A percentile compares a stretch with the other conserved stretches of the same genome.
phyloP scores from a whole-genome alignment of 192 early-diverging fungal species.

The Phlyctochytrium arcticum region DNA sequence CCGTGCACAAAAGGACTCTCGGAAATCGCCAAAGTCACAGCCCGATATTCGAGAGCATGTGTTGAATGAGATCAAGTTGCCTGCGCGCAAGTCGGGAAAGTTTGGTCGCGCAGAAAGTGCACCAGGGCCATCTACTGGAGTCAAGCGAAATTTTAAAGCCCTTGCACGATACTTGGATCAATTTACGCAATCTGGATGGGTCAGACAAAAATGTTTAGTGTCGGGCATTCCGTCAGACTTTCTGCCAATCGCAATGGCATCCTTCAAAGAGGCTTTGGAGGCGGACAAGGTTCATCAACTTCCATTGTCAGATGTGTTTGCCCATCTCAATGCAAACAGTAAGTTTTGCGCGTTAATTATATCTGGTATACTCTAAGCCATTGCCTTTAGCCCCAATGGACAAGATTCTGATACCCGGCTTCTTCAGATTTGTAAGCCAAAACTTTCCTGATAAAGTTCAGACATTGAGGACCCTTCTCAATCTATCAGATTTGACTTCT shows the following conservation, averaged over 20 bases:
- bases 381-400: slow-evolving; percentile 22
- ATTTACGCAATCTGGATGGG: background rate
- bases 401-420: slow-evolving; percentile 27
- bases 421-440: slow-evolving; percentile 27
- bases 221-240: slow-evolving; percentile 4
- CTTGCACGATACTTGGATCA: slow-evolving; percentile 1
- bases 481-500: slow-evolving; percentile 68
- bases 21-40: too few species aligned
- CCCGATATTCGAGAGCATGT: too few species aligned
- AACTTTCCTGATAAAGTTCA: background rate
- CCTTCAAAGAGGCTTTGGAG: background rate
- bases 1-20: too few species aligned
- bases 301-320: background rate
- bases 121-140: too few species aligned
- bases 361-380: background rate
- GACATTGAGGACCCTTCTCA: slow-evolving; percentile 18
- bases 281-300: background rate
- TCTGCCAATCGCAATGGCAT: background rate
- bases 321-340: slow-evolving; percentile 14
- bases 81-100: too few species aligned
- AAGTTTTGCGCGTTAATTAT: background rate
- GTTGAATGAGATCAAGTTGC: too few species aligned
- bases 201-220: background rate
- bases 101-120: too few species aligned
- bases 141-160: slow-evolving; percentile 2